Conservation (phyloP, 164 flowering plant genomes). For the Vitis riparia region DNA sequence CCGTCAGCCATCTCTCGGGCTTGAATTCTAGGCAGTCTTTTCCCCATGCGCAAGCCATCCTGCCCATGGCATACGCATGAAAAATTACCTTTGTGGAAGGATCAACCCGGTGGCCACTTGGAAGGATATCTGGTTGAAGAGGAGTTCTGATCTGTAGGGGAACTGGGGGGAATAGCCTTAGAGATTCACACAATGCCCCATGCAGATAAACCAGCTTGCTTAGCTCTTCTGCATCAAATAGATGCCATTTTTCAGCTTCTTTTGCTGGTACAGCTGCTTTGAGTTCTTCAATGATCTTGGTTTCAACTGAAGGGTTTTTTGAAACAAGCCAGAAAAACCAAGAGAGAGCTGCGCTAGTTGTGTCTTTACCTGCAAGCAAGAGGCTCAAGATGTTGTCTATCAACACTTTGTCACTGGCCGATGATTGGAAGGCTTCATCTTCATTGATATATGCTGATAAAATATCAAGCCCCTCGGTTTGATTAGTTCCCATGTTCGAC, state of each 20-base stretch:
- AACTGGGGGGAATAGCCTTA: constrained; percentile 27
- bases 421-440: background rate
- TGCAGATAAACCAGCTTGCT: constrained; percentile 23
- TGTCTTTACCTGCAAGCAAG: constrained; percentile 31
- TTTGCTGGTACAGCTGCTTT: background rate
- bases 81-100: constrained; percentile 6
- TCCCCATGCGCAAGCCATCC: constrained; percentile 10
- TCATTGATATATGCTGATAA: constrained; percentile 17
- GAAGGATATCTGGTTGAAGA: constrained; percentile 15
- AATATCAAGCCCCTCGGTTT: constrained; percentile 13
- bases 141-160: constrained; percentile 13
- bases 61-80: constrained; percentile 22
- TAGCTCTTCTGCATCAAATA: constrained; percentile 11
- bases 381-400: constrained; percentile 10
- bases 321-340: constrained; percentile 27
- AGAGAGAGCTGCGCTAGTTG: constrained; percentile 18
- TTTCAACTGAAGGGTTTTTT: constrained; percentile 15
- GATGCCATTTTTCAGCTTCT: background rate
- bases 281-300: constrained; percentile 25
- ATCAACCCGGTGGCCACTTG: constrained; percentile 26
- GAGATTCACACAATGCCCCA: constrained; percentile 25
- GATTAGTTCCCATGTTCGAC: background rate
- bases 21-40: too few relatives aligned
- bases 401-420: too few relatives aligned
- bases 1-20: too few relatives aligned